Evolutionary conservation across 2,329 filamentous ascomycete genomes (phyloP).

Genomic region (Neodidymelliopsis sp.): DNA sequence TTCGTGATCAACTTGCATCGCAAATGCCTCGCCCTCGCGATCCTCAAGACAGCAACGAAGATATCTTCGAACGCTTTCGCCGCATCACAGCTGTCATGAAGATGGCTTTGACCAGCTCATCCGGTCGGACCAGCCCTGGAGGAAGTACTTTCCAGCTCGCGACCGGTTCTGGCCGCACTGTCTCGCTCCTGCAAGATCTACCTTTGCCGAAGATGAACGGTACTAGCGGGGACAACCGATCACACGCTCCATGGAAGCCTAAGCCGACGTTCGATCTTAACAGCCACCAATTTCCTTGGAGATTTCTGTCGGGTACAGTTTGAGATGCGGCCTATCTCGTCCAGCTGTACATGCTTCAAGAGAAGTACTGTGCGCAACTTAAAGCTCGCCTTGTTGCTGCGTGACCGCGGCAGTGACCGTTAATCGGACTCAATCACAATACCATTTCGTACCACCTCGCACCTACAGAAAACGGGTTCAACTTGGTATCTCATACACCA

Average conservation of each 20-base stretch:
- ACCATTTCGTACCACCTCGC: no score
- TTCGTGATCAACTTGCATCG: conserved; percentile 40
- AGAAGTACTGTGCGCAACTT: neutral
- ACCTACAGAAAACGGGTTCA: no score
- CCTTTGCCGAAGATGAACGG: conserved; percentile 40
- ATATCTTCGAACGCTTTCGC: conserved; percentile 45
- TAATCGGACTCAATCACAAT: no score
- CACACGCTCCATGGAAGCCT: conserved; percentile 40
- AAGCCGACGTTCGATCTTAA: conserved; percentile 41
- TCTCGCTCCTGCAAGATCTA: conserved; percentile 43
- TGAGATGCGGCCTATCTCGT: no score
- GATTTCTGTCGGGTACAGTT: conserved; percentile 42
- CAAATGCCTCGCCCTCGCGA: conserved; percentile 42
- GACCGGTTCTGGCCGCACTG: conserved; percentile 43
- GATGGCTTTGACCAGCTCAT: conserved; percentile 30
- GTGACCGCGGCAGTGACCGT: no score
- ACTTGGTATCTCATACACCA: neutral
- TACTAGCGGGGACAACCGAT: conserved; percentile 32
- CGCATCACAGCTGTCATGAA: conserved; percentile 45
- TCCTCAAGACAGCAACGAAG: conserved; percentile 32
- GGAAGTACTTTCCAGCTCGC: conserved; percentile 46
- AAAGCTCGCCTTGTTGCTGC: neutral
- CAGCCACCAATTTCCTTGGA: conserved; percentile 44
- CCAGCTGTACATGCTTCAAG: no score
- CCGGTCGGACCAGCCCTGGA: conserved; percentile 38